Percentiles rank a stretch among this genome's conserved stretches.
Evolutionary conservation across 139 green algal genomes (phyloP).

Genomic region (Ulvella scutata): DNA sequence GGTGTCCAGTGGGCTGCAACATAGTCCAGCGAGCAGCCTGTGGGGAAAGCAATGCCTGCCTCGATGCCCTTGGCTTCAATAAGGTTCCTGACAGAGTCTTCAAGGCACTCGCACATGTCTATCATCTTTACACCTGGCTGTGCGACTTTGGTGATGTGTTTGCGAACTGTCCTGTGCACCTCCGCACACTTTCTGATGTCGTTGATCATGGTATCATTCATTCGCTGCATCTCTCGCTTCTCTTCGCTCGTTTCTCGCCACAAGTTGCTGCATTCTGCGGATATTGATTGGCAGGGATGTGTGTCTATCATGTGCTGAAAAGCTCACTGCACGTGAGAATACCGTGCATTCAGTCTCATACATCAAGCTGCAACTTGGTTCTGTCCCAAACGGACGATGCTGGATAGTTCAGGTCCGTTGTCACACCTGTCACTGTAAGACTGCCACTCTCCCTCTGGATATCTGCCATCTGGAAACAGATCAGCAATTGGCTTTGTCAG

Average conservation of each 20-base stretch:
- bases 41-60: slow-evolving; percentile 79
- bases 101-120: slow-evolving; percentile 88
- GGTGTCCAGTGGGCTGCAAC: slow-evolving; percentile 97
- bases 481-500: slow-evolving; percentile 73
- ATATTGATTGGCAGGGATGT: neutral
- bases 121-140: slow-evolving; percentile 85
- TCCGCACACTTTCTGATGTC: slow-evolving; percentile 85
- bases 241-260: slow-evolving; percentile 86
- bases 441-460: slow-evolving; percentile 72
- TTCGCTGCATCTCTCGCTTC: slow-evolving; percentile 67
- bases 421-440: slow-evolving; percentile 60
- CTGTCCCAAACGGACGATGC: neutral
- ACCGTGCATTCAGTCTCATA: neutral
- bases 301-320: neutral
- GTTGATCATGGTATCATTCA: slow-evolving; percentile 75
- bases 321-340: neutral
- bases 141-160: slow-evolving; percentile 69
- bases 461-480: slow-evolving; percentile 62
- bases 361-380: neutral
- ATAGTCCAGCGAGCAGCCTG: slow-evolving; percentile 89
- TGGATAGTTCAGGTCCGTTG: neutral
- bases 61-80: slow-evolving; percentile 83
- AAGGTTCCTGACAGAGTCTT: slow-evolving; percentile 70
- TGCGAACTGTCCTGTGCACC: slow-evolving; percentile 79
- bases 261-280: slow-evolving; percentile 49